These are phyloP conservation scores for Podaxis sp. DNA, from an alignment of 768 basidiomycete genomes.

Conservation along the genomic window DNA sequence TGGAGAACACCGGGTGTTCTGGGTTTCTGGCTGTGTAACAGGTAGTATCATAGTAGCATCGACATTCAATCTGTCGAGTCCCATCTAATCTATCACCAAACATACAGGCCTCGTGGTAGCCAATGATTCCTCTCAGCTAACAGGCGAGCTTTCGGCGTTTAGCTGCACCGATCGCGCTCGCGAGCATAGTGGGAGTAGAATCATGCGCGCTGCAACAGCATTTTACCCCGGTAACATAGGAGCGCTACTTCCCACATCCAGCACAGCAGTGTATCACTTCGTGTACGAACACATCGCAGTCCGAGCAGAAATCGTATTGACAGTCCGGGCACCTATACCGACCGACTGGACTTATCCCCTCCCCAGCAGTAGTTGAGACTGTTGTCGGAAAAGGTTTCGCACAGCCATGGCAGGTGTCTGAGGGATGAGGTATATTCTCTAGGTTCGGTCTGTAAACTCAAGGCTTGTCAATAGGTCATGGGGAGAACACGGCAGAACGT, in stretches of 20 bases:
- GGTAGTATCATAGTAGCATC: too few species aligned
- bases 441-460: conserved; percentile 34
- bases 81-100: too few species aligned
- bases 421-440: conserved; percentile 32
- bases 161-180: not conserved
- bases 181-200: not conserved
- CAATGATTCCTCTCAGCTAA: not conserved
- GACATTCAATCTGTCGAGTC: too few species aligned
- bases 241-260: conserved; percentile 58
- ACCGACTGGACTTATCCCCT: conserved; percentile 82
- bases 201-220: not conserved
- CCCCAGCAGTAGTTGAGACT: conserved; percentile 34
- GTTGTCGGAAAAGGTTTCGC: conserved; percentile 63
- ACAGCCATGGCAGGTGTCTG: conserved; percentile 74
- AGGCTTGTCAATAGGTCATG: conserved; percentile 5
- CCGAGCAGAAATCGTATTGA: conserved; percentile 83
- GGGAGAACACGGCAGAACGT: conserved; percentile 33
- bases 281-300: conserved; percentile 96
- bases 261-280: conserved; percentile 96
- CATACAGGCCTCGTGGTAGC: too few species aligned
- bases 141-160: not conserved
- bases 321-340: conserved; percentile 92
- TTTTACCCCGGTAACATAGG: not conserved
- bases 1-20: too few species aligned
- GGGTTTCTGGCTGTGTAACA: too few species aligned